These are phyloP conservation scores for Dryadomyces quercivorus DNA, from an alignment of 2,329 filamentous ascomycete species.

Conservation along the genomic window DNA sequence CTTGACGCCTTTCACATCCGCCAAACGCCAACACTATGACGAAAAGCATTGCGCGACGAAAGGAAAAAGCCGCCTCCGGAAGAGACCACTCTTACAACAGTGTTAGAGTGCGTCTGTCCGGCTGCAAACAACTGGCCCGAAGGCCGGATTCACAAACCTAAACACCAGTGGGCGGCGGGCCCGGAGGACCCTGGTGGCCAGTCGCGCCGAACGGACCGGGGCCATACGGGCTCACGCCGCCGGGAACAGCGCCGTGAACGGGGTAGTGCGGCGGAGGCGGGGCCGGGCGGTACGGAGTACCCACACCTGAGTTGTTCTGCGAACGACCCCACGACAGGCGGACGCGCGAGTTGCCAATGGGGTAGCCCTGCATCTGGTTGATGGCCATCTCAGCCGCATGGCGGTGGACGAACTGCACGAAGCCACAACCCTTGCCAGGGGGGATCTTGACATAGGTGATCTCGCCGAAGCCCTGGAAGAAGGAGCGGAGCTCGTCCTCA, in stretches of 20 bases:
- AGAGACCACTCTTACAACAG: conserved; percentile 2
- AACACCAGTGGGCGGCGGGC: conserved; percentile 14
- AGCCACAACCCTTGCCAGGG: conserved; percentile 96
- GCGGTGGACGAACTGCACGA: conserved; percentile 97
- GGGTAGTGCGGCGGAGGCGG: conserved; percentile 50
- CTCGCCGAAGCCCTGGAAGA: conserved; percentile 99
- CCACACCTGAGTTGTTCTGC: conserved; percentile 98
- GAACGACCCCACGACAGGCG: conserved; percentile 95
- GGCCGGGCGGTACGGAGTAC: conserved; percentile 91
- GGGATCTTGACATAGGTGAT: conserved; percentile 99
- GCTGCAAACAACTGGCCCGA: neutral
- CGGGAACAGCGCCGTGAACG: conserved; percentile 15
- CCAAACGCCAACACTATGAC: conserved; percentile 15
- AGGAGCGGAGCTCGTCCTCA: conserved; percentile 97
- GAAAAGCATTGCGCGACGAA: conserved; percentile 15
- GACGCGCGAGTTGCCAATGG: conserved; percentile 96
- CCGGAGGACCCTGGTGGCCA: conserved; percentile 27
- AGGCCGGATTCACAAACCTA: conserved; percentile 4
- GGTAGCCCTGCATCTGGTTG: conserved; percentile 99
- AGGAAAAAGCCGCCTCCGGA: conserved; percentile 5
- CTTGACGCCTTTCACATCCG: conserved; percentile 12
- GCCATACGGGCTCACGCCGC: conserved; percentile 31
- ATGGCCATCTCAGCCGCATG: conserved; percentile 99
- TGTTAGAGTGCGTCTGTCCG: neutral
- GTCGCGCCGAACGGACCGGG: conserved; percentile 34